A percentile compares a stretch with the other conserved stretches of the same genome.
phyloP scores from a whole-genome alignment of 345 rosid genomes.

The Heritiera fomes region DNA sequence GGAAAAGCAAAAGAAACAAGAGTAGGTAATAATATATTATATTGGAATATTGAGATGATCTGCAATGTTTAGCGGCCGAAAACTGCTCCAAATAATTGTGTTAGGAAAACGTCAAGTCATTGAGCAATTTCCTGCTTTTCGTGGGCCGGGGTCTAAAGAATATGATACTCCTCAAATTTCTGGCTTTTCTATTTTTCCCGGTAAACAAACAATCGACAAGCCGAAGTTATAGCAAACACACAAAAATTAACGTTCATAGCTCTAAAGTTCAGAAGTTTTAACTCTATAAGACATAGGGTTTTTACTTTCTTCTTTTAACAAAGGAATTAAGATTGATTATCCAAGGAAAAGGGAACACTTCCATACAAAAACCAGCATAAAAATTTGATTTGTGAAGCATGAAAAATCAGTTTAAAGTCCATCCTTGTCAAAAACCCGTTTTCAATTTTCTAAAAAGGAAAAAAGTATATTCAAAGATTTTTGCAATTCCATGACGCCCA shows the following conservation, averaged over 20 bases:
- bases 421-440: no score
- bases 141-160: no score
- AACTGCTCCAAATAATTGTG: slow-evolving; percentile 9
- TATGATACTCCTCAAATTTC: neutral
- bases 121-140: neutral
- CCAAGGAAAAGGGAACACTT: neutral
- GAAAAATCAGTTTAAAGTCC: no score
- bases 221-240: neutral
- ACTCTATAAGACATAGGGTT: neutral
- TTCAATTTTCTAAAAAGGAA: no score
- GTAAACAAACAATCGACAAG: neutral
- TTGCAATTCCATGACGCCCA: neutral
- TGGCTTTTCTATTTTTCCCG: neutral
- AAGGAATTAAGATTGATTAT: neutral
- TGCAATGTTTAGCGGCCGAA: neutral
- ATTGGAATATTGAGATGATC: neutral
- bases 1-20: neutral
- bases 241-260: slow-evolving; percentile 8
- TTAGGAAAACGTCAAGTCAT: slow-evolving; percentile 22
- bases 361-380: neutral
- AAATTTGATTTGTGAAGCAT: no score
- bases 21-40: no score
- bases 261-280: neutral
- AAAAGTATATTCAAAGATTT: neutral
- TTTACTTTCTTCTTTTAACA: neutral